Base-by-base conservation (phyloP, 2,329 filamentous ascomycete species). In the Raffaelea deltoideospora region DNA sequence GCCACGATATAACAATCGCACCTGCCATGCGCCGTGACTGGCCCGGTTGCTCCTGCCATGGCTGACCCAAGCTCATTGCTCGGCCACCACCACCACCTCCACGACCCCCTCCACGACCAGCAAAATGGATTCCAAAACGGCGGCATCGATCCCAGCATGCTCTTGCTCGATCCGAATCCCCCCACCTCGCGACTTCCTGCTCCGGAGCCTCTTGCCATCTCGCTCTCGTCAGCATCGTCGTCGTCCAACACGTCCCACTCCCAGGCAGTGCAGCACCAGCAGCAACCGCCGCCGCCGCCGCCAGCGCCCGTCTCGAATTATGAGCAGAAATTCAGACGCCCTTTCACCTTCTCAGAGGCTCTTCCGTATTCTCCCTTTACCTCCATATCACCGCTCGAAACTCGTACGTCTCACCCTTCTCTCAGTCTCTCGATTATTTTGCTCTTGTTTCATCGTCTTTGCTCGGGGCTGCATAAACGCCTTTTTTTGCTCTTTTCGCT, bases 311-410 rank as follows among this genome's bases (percentile, higher is more conserved):
- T n/a, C n/a, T n/a, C n/a, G 8, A 33, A 41, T 28, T 40, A 34
- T 15, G 33, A 41, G 5, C 39, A 42, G 23, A 40, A 33, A 21
- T 57, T 56, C 38, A 41, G 41, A 15, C 44, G 64, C 37, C 65
- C 75, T 1, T 74, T 77, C 50, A 70, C 69, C 4, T 69, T 90
- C 11, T 70, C 79, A 39, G 80, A 90, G 51, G 82, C 82, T 22
- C 64, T 90, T 32, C 79, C 81, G n/a, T 87, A 77, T 57, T 83
- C 82, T 35, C 83, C 84, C 19, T 78, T 88, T 52, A 82, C 78
- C 34, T 85, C 81, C 4, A 79, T 87, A 34, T 68, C 83, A 36
- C 82, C 83, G 3, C 84, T 88, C 55, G 73, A 80, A 53, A 71
- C 80, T 46, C 76, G 83, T 86, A 57, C 44, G 64, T 36, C 31